phyloP scores from a whole-genome alignment of 2,329 filamentous ascomycete species.

The Ophiocordyceps sinensis region DNA sequence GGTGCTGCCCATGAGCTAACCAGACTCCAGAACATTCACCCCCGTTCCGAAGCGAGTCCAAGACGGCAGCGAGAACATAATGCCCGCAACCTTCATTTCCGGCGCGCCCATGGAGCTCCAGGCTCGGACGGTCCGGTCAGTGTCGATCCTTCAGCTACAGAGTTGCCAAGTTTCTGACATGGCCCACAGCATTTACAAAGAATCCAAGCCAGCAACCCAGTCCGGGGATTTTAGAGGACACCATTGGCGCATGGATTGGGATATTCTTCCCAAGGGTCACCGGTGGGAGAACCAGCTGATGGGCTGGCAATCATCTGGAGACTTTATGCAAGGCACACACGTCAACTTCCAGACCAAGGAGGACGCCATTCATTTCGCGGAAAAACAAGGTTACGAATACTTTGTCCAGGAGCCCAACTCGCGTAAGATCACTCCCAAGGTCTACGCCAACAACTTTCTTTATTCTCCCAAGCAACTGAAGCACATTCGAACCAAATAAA shows the following conservation, averaged over 20 bases:
- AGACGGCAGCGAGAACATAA: slow-evolving; percentile 72
- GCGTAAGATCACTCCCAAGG: slow-evolving; percentile 76
- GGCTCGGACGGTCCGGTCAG: slow-evolving; percentile 82
- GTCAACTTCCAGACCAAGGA: slow-evolving; percentile 87
- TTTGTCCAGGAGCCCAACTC: slow-evolving; percentile 95
- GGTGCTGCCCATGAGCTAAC: not conserved
- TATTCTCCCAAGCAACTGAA: slow-evolving; percentile 80
- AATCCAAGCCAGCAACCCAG: slow-evolving; percentile 88
- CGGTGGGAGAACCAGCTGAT: slow-evolving; percentile 98
- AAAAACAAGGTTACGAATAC: slow-evolving; percentile 99
- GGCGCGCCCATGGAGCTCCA: slow-evolving; percentile 90
- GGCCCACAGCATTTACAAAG: slow-evolving; percentile 66
- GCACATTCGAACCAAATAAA: slow-evolving; percentile 66
- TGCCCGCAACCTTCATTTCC: slow-evolving; percentile 76
- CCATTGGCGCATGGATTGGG: slow-evolving; percentile 98
- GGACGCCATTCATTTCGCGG: slow-evolving; percentile 84
- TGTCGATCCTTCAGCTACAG: slow-evolving; percentile 1
- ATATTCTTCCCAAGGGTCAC: slow-evolving; percentile 80
- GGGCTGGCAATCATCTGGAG: slow-evolving; percentile 94
- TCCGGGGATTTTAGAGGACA: slow-evolving; percentile 75
- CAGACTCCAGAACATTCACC: slow-evolving; percentile 57
- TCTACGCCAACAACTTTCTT: slow-evolving; percentile 92
- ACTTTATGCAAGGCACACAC: slow-evolving; percentile 88
- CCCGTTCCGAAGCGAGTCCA: slow-evolving; percentile 81
- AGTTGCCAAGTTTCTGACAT: not conserved